Base-by-base conservation (phyloP, 345 rosid genomes). In the Crucihimalaya himalaica region DNA sequence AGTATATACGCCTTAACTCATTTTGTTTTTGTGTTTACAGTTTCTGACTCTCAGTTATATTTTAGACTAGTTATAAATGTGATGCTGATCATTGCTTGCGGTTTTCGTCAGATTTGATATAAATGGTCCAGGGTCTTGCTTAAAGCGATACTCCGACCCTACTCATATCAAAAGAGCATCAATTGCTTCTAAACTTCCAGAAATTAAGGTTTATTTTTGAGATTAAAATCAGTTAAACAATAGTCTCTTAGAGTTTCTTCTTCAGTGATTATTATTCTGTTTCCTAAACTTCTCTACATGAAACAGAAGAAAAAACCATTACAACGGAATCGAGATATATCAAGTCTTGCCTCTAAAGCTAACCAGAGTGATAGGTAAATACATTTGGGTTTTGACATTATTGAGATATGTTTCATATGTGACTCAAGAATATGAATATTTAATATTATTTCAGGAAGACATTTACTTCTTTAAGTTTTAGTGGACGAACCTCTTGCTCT, bases 121-220 rank as follows among this genome's bases (percentile, higher is more conserved):
- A 47, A 88, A 87, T 53, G 96, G 96, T n/a, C 86, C 89, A 50
- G 97, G 98, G 20, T 91, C 98, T 74, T 94, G 97, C 83, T 80
- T 94, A 39, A 91, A 81, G 71, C 84, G 95, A 68, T 91, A 94
- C 72, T 89, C 98, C 1, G 96, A 94, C 85, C 97, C 97, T 48
- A 86, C 91, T 63, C 87, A 85, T 80, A 89, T 91, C 60, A 89
- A 79, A 80, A 87, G 83, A 83, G 84, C 80, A 70, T 81, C 90
- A 51, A 79, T 84, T 84, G 76, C 79, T 71, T 80, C 90, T 42
- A 81, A 86, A 75, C 78, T 23, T 83, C 52, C 89, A 74, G 37
- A 84, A 73, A 80, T 60, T 75, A 87, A 88, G 97, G 98, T 93
- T 79, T 50, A 46, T 27, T 63, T 81, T 71, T 32, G 25, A 67